These are phyloP conservation scores for Mycosphaerella arachidis DNA, from an alignment of 2,329 filamentous ascomycete genomes.

Conservation along the genomic window DNA sequence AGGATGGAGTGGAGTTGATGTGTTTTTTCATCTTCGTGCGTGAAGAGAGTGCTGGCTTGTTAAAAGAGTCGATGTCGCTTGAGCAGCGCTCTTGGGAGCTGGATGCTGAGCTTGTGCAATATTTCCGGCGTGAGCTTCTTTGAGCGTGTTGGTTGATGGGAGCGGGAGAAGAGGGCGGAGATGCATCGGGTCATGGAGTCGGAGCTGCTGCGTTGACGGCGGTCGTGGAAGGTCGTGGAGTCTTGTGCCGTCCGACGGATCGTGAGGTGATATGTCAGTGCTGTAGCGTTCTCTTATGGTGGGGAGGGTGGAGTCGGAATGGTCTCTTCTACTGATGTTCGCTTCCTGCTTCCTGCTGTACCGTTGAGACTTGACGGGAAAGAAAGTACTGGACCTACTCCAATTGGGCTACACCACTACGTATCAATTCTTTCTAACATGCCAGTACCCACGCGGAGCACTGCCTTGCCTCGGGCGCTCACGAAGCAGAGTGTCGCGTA, in stretches of 20 bases:
- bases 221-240: not conserved
- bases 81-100: constrained; percentile 4
- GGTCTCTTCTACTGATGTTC: no score
- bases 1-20: not conserved
- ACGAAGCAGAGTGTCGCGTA: not conserved
- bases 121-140: constrained; percentile 2
- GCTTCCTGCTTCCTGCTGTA: no score
- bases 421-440: no score
- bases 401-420: not conserved
- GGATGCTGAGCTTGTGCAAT: not conserved
- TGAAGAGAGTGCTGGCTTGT: constrained; percentile 17
- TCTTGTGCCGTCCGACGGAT: not conserved
- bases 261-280: not conserved
- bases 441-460: not conserved
- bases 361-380: no score
- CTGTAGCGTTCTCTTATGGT: not conserved
- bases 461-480: not conserved
- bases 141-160: constrained; percentile 8
- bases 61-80: constrained; percentile 19
- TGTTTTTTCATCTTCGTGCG: not conserved
- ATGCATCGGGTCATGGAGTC: constrained; percentile 4
- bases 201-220: not conserved
- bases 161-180: constrained; percentile 5
- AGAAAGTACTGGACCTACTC: not conserved
- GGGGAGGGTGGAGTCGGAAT: no score